Conservation (phyloP, 352 stramenopile genomes). For the Peronospora belbahrii region DNA sequence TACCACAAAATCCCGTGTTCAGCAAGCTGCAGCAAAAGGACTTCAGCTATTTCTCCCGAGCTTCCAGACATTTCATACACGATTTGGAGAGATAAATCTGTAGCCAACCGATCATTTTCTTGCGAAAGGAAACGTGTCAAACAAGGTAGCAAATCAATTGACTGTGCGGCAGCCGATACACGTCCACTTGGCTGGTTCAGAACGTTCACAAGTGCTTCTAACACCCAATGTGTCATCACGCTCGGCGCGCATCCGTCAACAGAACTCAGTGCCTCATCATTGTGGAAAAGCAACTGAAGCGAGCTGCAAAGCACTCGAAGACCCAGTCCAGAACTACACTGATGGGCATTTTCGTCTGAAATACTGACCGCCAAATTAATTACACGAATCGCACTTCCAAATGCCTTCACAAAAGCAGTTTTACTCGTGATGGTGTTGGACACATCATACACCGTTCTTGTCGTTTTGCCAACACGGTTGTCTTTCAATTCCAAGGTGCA, state of each 20-base stretch:
- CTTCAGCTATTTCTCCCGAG: slow-evolving; percentile 73
- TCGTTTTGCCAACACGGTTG: slow-evolving; percentile 29
- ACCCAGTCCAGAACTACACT: slow-evolving; percentile 64
- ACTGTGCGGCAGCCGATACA: slow-evolving; percentile 72
- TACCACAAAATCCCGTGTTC: slow-evolving; percentile 83
- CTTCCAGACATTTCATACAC: slow-evolving; percentile 77
- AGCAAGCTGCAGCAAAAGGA: slow-evolving; percentile 68
- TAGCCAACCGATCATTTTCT: slow-evolving; percentile 57
- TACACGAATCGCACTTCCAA: slow-evolving; percentile 66
- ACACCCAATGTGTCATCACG: slow-evolving; percentile 65
- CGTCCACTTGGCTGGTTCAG: slow-evolving; percentile 76
- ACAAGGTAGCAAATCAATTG: slow-evolving; percentile 72
- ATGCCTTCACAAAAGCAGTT: slow-evolving; percentile 50
- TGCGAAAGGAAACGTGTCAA: slow-evolving; percentile 69
- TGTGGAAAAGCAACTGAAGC: slow-evolving; percentile 69
- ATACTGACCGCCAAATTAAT: slow-evolving; percentile 66
- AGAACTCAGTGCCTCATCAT: slow-evolving; percentile 45
- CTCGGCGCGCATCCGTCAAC: slow-evolving; percentile 58
- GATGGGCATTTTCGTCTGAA: slow-evolving; percentile 69
- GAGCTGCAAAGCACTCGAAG: slow-evolving; percentile 68
- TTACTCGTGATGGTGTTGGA: slow-evolving; percentile 57
- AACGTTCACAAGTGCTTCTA: slow-evolving; percentile 77
- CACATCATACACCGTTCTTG: slow-evolving; percentile 41
- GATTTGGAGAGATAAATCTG: slow-evolving; percentile 72
- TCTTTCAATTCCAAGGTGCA: slow-evolving; percentile 74